Evolutionary conservation across 2,329 filamentous ascomycete species (phyloP), one percentile per base, ranked within the genome.

Genomic region (Talaromyces sp.): DNA sequence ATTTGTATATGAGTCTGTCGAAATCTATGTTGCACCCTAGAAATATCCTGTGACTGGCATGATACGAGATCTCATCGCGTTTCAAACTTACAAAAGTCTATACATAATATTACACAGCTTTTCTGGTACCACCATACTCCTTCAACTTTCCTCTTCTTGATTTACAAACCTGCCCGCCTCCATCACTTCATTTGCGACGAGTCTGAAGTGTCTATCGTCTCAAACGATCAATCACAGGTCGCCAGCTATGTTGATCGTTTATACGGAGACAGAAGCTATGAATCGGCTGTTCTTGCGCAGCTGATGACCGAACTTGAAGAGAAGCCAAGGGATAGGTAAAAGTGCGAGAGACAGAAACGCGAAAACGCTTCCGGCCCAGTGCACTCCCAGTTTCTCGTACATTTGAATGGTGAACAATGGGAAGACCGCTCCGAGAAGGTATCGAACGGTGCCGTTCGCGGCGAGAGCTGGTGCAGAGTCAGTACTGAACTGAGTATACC

Each of bases 261-360:
- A 50, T 31, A 28, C 25, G 25, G 25, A 5, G 2, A n/a, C 46
- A 1, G 60, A 37, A 33, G 39, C 18, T 12, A 60, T 56, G 9
- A 55, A 61, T 2, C 62, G 71, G 55, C 70, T 73, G 12, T 68
- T 69, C 57, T 70, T 59, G 3, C 71, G 69, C 52, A 74, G 70
- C 2, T 58, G 63, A 42, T 68, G 66, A 4, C 76, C 75, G 62
- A 68, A 71, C 42, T 71, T 72, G 58, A 75, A 78, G 61, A 78
- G 76, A 11, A 79, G 66, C 42, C 76, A 75, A 1, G 76, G 76
- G 25, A 77, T 74, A 3, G 74, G 74, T 2, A 75, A 71, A 21
- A 79, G 66, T 9, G 72, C 54, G 5, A 77, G 66, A 9, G 74
- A 73, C 23, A 79, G 57, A 50, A 79, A 78, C 0, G 71, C 77